Evolutionary conservation across 257 asterid genomes (phyloP), one percentile per base, ranked within the genome.

Genomic region (Echites panduratus): DNA sequence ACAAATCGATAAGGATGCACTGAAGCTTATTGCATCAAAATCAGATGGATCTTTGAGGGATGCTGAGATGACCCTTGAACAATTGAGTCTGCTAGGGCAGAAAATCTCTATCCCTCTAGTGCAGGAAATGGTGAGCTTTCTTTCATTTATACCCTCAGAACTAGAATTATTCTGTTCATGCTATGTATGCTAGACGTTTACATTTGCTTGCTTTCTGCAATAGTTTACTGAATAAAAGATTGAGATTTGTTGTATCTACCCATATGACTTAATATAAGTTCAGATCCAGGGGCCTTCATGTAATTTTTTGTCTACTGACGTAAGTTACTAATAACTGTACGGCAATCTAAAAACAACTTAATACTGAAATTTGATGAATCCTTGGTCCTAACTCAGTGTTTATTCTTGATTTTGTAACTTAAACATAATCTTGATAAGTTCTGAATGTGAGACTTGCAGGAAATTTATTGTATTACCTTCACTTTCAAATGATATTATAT

Each of bases 51-150:
- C 98, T 53, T 73, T 93, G 75, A 86, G 97, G 70, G 98, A 93
- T 73, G 98, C 97, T 41, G 98, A 93, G 86, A 93, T 90, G 98
- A 93, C 98, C 43, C 82, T 93, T 62, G 98, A 90, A 63, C 97
- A 93, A 72, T 70, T 93, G 85, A 87, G 96, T 77, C 84, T 93
- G 76, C 88, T 93, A 5, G 98, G 98, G 65, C 90, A 83, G 87
- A 88, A 83, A 81, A 83, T 93, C 72, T 84, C 97, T 40, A 85
- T 87, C 48, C 81, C 92, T 71, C 81, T 87, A 74, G 97, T 90
- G 19, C 97, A 90, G 78, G 95, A 93, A 84, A 89, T 84, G 82
- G 87, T 81, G 58, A 47, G 84, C 52, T 76, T 66, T 52, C 32
- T 61, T 41, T 41, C 54, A 50, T 41, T 10, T 17, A 57, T 24